phyloP scores from a whole-genome alignment of 164 flowering plant species.

The Aristolochia fimbriata region DNA sequence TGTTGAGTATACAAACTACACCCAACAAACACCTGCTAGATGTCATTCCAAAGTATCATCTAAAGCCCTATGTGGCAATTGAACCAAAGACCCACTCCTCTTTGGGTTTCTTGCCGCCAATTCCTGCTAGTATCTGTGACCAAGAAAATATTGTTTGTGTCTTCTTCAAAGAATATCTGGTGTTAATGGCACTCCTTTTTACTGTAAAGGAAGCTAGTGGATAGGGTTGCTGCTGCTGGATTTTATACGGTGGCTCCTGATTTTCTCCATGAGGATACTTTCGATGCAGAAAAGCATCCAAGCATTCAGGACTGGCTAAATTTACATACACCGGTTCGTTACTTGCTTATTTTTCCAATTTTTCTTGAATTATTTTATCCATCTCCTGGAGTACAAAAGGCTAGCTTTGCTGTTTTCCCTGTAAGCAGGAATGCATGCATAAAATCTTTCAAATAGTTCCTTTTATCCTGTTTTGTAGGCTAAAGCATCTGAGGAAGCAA shows the following conservation, averaged over 20 bases:
- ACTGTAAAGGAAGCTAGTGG: slow-evolving; percentile 49
- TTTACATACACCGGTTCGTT: slow-evolving; percentile 43
- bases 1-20: no score
- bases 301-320: slow-evolving; percentile 35
- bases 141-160: no score
- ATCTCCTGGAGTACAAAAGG: no score
- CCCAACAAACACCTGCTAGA: no score
- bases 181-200: slow-evolving; percentile 37
- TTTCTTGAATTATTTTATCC: neutral
- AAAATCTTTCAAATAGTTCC: neutral
- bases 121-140: no score
- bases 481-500: slow-evolving; percentile 50
- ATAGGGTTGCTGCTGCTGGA: slow-evolving; percentile 59
- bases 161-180: neutral
- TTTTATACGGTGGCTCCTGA: slow-evolving; percentile 59
- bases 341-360: neutral
- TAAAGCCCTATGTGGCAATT: no score
- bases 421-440: neutral
- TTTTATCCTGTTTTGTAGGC: slow-evolving; percentile 23
- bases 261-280: slow-evolving; percentile 52
- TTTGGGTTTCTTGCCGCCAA: no score
- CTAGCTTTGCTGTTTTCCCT: neutral
- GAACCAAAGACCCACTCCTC: no score
- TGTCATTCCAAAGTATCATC: no score
- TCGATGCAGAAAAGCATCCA: slow-evolving; percentile 20